Evolutionary conservation across 345 rosid genomes (phyloP).

Genomic region (Citropsis articulata): DNA sequence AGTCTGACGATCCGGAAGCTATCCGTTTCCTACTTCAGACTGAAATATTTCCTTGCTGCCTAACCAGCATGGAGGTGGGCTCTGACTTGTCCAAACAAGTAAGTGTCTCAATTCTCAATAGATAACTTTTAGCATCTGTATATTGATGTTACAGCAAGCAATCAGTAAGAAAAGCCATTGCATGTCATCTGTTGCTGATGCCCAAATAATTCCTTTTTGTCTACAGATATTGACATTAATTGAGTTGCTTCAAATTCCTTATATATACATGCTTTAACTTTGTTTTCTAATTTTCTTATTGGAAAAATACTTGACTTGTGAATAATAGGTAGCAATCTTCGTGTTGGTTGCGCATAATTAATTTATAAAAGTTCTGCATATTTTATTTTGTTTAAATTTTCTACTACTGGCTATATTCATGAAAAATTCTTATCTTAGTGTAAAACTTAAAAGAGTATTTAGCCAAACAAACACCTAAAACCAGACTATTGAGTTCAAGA

Average conservation of each 20-base stretch:
- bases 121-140: neutral
- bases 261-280: neutral
- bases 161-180: neutral
- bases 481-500: neutral
- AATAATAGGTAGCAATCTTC: neutral
- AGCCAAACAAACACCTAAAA: neutral
- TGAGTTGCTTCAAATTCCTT: neutral
- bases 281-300: neutral
- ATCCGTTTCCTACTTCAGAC: conserved; percentile 36
- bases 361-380: neutral
- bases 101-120: conserved; percentile 20
- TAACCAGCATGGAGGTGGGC: conserved; percentile 51
- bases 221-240: neutral
- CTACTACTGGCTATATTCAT: too few species aligned
- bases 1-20: conserved; percentile 42
- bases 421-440: neutral
- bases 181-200: neutral
- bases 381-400: too few species aligned
- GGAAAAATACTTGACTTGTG: neutral
- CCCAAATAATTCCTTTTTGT: neutral
- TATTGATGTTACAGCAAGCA: neutral
- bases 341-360: neutral
- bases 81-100: conserved; percentile 45
- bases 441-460: neutral
- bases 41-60: conserved; percentile 45